phyloP scores from a whole-genome alignment of 1,284 basidiomycete species.

The Puccinia triticina region DNA sequence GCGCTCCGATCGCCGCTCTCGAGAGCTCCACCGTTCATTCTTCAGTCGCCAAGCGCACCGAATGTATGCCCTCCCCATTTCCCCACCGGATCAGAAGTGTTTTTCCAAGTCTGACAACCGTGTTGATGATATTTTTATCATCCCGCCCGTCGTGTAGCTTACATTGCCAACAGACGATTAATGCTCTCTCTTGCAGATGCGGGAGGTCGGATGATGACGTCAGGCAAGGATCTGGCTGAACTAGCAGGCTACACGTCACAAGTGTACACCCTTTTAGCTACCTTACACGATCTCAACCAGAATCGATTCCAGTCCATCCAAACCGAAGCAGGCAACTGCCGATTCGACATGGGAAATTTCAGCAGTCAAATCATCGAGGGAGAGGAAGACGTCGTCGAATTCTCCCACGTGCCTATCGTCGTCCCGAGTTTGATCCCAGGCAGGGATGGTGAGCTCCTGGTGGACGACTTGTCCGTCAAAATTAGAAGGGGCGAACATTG shows the following conservation, averaged over 20 bases:
- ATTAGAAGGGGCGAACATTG: conserved; percentile 81
- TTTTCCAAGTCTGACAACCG: conserved; percentile 10
- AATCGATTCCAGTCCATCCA: conserved; percentile 61
- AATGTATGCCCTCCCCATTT: conserved; percentile 36
- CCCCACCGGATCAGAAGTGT: background rate
- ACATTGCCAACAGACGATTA: conserved; percentile 91
- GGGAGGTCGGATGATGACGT: conserved; percentile 69
- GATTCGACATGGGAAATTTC: conserved; percentile 63
- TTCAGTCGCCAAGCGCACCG: conserved; percentile 51
- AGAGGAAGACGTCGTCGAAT: conserved; percentile 64
- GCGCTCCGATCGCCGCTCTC: conserved; percentile 32
- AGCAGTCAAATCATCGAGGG: conserved; percentile 61
- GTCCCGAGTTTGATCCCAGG: conserved; percentile 68
- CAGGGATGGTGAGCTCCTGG: conserved; percentile 68
- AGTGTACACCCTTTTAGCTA: conserved; percentile 83
- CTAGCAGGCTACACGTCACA: conserved; percentile 88
- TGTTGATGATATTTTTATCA: background rate
- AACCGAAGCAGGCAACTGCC: background rate
- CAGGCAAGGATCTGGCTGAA: conserved; percentile 76
- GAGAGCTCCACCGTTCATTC: conserved; percentile 31
- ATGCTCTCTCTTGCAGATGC: conserved; percentile 91
- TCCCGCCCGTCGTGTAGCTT: conserved; percentile 59
- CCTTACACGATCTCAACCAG: conserved; percentile 72
- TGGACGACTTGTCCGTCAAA: conserved; percentile 73
- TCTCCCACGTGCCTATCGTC: conserved; percentile 75